Conservation (phyloP, 352 stramenopile species). For the Globisporangium nagaii region DNA sequence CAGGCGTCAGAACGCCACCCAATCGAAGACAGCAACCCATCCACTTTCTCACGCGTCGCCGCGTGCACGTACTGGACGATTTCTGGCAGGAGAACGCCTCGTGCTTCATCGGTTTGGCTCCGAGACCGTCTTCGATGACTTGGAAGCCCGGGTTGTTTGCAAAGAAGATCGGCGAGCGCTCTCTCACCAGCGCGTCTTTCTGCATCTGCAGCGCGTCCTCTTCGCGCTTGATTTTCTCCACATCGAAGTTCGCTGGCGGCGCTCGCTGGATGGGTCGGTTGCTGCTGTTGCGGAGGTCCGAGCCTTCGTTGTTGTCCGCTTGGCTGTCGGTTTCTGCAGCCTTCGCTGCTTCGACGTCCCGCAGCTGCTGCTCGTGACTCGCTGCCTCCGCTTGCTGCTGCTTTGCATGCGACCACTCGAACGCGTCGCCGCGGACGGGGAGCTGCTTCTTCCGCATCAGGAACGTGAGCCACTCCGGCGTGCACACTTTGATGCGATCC, state of each 20-base stretch:
- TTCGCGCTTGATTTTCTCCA: slow-evolving; percentile 28
- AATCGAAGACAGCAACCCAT: not conserved
- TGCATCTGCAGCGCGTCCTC: slow-evolving; percentile 39
- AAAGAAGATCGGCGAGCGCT: slow-evolving; percentile 64
- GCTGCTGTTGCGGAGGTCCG: slow-evolving; percentile 28
- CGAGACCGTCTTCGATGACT: slow-evolving; percentile 26
- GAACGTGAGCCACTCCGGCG: slow-evolving; percentile 62
- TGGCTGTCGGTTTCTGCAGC: slow-evolving; percentile 8
- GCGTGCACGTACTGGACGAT: slow-evolving; percentile 48
- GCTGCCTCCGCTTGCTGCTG: slow-evolving; percentile 26
- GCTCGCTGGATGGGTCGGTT: slow-evolving; percentile 37
- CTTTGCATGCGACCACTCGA: slow-evolving; percentile 31
- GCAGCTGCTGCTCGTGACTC: slow-evolving; percentile 6
- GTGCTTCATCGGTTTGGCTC: slow-evolving; percentile 32
- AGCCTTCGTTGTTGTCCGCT: slow-evolving; percentile 30
- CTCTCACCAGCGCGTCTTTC: slow-evolving; percentile 49
- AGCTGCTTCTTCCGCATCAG: slow-evolving; percentile 37
- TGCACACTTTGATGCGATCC: slow-evolving; percentile 29
- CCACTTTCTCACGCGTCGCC: not conserved
- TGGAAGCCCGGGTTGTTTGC: slow-evolving; percentile 67
- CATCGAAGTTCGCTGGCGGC: slow-evolving; percentile 26
- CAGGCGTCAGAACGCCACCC: too few species aligned
- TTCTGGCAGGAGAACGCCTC: slow-evolving; percentile 69
- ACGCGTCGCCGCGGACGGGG: slow-evolving; percentile 12
- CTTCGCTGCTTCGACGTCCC: slow-evolving; percentile 17